Base-by-base conservation (phyloP, 345 rosid genomes). In the Anastatica hierochuntica region DNA sequence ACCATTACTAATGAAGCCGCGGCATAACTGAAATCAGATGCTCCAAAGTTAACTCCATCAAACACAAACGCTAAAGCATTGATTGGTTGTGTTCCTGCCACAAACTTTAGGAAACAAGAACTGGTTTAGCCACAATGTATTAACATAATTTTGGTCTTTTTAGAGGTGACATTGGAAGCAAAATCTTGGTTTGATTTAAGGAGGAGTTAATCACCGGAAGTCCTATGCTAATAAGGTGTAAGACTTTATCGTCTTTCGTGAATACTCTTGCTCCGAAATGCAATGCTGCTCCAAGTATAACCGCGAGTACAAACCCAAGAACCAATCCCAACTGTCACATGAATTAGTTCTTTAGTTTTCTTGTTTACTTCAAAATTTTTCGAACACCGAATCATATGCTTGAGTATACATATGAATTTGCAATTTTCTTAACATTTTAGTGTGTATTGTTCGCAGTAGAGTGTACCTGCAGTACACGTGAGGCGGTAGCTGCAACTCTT, bases 31-130 rank as follows among this genome's bases (percentile, higher is more conserved):
- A 78, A 92, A 71, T 92, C 96, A 1, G 98, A 92, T 37, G 96
- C 96, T 44, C 98, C 96, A 30, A 88, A 92, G 68, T 84, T 88
- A 73, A 88, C 52, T n/a, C 98, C 98, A 16, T 88, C 98, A 8
- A 88, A 88, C 6, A 92, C 98, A 43, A 88, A 92, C 19, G 96
- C 94, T 63, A 92, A 70, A 3, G 90, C 77, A 43, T 92, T 92
- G 53, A 88, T 78, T 20, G 96, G 98, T 64, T 88, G 98, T 64
- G 95, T 85, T 6, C 72, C 81, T 38, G 97, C 90, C 54, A 88
- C 76, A 69, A 88, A 92, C 97, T 92, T 77, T 35, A 8, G 15
- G 18, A 29, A 20, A 40, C 43, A 35, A 60, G 45, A 70, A 40
- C 54, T 8, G 3, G 13, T 7, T 36, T 38, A 45, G 46, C 13